phyloP scores from a whole-genome alignment of 2,329 filamentous ascomycete genomes.

The Alternaria postmessia region DNA sequence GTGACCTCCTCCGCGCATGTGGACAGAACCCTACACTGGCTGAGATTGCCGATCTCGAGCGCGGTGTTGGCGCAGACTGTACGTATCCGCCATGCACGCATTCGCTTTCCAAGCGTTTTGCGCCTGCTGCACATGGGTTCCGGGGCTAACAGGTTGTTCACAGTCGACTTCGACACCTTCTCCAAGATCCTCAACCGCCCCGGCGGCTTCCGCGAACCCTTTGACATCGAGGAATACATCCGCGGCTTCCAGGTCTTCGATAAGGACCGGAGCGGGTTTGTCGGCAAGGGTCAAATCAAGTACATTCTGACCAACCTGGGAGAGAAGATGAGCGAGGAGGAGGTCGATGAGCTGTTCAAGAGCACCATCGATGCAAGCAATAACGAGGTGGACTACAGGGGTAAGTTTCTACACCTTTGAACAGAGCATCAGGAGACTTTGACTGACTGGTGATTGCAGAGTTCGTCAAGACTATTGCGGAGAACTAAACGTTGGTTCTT shows the following conservation, averaged over 20 bases:
- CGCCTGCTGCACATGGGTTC: neutral
- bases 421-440: neutral
- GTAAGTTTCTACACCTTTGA: conserved; percentile 59
- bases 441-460: conserved; percentile 31
- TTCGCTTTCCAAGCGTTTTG: no score
- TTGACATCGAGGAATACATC: conserved; percentile 97
- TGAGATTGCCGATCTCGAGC: conserved; percentile 92
- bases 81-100: conserved; percentile 56
- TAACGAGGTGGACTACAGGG: conserved; percentile 97
- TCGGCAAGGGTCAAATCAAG: conserved; percentile 95
- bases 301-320: conserved; percentile 98
- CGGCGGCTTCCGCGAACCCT: conserved; percentile 96
- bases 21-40: conserved; percentile 96
- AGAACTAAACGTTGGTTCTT: conserved; percentile 40
- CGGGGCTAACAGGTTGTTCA: conserved; percentile 7
- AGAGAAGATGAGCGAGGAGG: conserved; percentile 99
- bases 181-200: conserved; percentile 96
- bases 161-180: conserved; percentile 98
- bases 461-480: conserved; percentile 51
- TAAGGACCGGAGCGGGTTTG: conserved; percentile 98
- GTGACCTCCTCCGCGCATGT: conserved; percentile 93
- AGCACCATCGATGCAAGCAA: conserved; percentile 89
- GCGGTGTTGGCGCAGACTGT: conserved; percentile 90
- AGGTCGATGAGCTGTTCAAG: conserved; percentile 98
- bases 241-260: conserved; percentile 99